Base-by-base conservation (phyloP, 176 grass and related monocot genomes). In the Carex myosuroides region DNA sequence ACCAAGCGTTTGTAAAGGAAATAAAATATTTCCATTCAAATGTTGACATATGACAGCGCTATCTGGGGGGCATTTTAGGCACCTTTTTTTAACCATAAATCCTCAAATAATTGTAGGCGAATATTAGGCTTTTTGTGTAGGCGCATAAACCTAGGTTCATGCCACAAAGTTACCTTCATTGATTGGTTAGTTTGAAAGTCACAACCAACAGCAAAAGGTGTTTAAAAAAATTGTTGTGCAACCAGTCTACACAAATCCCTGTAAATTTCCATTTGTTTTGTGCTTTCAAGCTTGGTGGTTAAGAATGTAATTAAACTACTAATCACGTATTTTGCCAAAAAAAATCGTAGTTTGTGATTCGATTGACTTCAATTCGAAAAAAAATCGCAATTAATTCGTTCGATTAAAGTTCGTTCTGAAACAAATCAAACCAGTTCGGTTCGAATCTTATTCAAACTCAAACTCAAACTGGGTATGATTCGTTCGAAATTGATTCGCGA, bases 131-230 rank as follows among this genome's bases (percentile, higher is more conserved):
- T 80, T 60, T 60, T 60, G 77, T 33, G 35, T 80, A 80, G 77
- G 58, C 7, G 56, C 77, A 80, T 80, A 80, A 80, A 61, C 29
- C 57, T 48, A 63, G 32, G 55, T 81, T 79, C 57, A 63, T 46
- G 35, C 22, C 32, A 35, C 16, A 80, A 62, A 80, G 77, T 81
- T 57, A 52, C 41, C 79, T 81, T 62, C 59, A 5, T 81, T 81
- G 79, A 81, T 81, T 81, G 79, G 79, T 81, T 81, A 44, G 79
- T 81, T 81, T 81, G 79, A 81, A 63, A 81, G 79, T 63, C 79
- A 81, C 79, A 81, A 81, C 33, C 79, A 81, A 81, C 79, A 81
- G 17, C 55, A 63, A 60, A 81, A 81, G n/a, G 79, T 63, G 4
- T 53, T 41, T 81, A 18, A 63, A 46, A 39, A 81, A 39, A 12